A percentile compares a stretch with the other conserved stretches of the same genome.
phyloP scores from a whole-genome alignment of 2,329 filamentous ascomycete genomes.

The Fusarium chaquense region DNA sequence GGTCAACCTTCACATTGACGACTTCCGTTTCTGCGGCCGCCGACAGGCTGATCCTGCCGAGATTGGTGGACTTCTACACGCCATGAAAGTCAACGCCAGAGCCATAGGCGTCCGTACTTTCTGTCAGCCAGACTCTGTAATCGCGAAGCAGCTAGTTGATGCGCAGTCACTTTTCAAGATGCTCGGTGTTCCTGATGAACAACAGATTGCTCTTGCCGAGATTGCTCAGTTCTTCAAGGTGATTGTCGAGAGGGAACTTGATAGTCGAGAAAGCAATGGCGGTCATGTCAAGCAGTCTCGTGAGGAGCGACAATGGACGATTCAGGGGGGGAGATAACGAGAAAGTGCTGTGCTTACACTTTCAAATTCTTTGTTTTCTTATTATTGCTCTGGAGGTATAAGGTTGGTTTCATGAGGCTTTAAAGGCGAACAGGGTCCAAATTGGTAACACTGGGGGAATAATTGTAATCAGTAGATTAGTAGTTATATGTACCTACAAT shows the following conservation, averaged over 20 bases:
- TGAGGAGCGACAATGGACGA: constrained; percentile 23
- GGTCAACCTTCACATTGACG: constrained; percentile 60
- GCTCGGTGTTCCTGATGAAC: constrained; percentile 58
- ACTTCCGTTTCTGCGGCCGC: constrained; percentile 67
- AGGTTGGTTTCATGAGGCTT: not conserved
- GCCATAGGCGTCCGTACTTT: constrained; percentile 66
- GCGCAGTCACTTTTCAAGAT: constrained; percentile 64
- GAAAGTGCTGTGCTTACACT: not conserved
- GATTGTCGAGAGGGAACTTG: constrained; percentile 61
- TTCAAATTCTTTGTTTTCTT: not conserved
- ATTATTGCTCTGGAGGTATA: not conserved
- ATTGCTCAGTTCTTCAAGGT: constrained; percentile 67
- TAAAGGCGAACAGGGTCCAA: not conserved
- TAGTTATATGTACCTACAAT: not conserved
- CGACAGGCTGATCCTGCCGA: constrained; percentile 57
- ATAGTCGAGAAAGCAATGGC: constrained; percentile 44
- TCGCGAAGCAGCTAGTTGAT: constrained; percentile 69
- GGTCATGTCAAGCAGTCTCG: constrained; percentile 20
- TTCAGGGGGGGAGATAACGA: constrained; percentile 7
- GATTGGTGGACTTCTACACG: constrained; percentile 62
- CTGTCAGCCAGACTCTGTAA: constrained; percentile 68
- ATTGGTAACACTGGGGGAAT: not conserved
- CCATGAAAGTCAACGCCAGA: constrained; percentile 66
- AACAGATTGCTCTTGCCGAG: constrained; percentile 62
- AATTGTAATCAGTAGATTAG: not conserved